A percentile compares a stretch with the other conserved stretches of the same genome.
phyloP scores from a whole-genome alignment of 179 eudicot species.

The Beta macrorhiza region DNA sequence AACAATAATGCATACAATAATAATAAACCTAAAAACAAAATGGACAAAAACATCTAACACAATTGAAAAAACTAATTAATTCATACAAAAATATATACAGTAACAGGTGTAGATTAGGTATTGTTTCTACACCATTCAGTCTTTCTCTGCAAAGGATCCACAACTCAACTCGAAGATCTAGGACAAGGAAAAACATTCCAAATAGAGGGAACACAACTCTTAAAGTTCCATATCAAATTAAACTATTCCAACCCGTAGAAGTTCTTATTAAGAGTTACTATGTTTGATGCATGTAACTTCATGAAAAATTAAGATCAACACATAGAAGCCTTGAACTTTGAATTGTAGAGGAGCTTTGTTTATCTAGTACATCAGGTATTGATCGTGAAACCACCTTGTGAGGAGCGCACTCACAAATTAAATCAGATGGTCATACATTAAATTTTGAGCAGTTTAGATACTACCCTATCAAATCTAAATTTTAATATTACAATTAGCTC shows the following conservation, averaged over 20 bases:
- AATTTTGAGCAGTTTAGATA: too few relatives aligned
- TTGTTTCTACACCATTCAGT: neutral
- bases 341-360: neutral
- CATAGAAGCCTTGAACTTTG: neutral
- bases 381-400: neutral
- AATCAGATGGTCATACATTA: too few relatives aligned
- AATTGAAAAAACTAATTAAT: too few relatives aligned
- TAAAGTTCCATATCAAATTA: neutral
- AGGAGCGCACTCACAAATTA: neutral
- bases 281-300: too few relatives aligned
- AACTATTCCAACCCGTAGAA: neutral
- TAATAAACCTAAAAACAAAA: too few relatives aligned
- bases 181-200: neutral
- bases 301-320: neutral
- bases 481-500: too few relatives aligned
- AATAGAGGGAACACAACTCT: neutral
- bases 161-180: neutral
- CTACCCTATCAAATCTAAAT: too few relatives aligned
- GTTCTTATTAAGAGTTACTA: neutral
- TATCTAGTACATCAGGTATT: neutral
- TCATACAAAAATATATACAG: too few relatives aligned
- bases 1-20: too few relatives aligned
- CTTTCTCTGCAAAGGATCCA: neutral
- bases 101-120: too few relatives aligned
- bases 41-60: too few relatives aligned